Evolutionary conservation across 164 flowering plant species (phyloP), one percentile per base, ranked within the genome.

Genomic region (Nelumbo lutea): DNA sequence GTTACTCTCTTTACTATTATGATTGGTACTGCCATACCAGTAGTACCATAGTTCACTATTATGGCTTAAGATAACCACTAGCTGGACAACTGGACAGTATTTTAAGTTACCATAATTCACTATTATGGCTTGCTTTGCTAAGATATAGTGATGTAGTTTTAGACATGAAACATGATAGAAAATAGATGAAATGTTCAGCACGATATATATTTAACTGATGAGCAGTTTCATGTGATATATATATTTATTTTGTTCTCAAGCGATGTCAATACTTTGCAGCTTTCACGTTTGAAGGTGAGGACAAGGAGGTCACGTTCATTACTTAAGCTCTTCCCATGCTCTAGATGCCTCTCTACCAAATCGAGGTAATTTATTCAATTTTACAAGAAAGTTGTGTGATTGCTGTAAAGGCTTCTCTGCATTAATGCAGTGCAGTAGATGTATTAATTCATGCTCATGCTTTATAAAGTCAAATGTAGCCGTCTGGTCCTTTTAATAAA

Each of bases 391-490:
- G 55, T 61, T 74, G 61, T 60, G 39, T 9, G 52, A 43, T 69
- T 61, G 75, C 68, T 71, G 60, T 51, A 61, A 67, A 68, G 59
- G 66, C 44, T 52, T 66, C 41, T 47, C 55, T 52, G 66, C 57
- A 14, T 62, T n/a, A 48, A 42, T 55, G 38, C 70, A 72, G 65
- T 71, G 64, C 50, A 67, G 67, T 77, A 74, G 41, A 69, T 77
- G 59, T 71, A 80, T 74, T 66, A 71, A 83, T 79, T 74, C 72
- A 70, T 81, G 65, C 68, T 76, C 68, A 61, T 68, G 50, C 57
- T 69, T 76, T 70, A 73, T 61, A 51, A 64, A 75, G 59, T 73
- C 76, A 73, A 45, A 74, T 75, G 69, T 73, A 73, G 66, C 62
- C 69, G 56, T 65, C 71, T 76, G 67, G 65, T 72, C 44, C 68